Evolutionary conservation across 179 eudicot genomes (phyloP).

Genomic region (Spergularia azorica): DNA sequence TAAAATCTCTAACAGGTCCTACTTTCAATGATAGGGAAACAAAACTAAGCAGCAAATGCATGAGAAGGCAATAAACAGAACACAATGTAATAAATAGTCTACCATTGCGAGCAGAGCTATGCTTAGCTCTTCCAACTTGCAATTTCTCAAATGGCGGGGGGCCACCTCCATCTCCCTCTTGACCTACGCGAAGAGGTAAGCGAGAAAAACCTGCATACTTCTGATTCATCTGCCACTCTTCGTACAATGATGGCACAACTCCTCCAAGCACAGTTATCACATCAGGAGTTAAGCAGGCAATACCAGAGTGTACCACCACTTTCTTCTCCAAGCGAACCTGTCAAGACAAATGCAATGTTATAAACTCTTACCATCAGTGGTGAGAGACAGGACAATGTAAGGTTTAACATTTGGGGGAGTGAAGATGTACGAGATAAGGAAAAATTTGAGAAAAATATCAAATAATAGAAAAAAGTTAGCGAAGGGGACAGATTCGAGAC

Average conservation of each 20-base stretch:
- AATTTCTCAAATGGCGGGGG: conserved; percentile 88
- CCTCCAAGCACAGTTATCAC: conserved; percentile 78
- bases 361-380: neutral
- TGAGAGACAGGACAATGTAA: neutral
- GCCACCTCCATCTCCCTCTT: conserved; percentile 49
- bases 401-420: neutral
- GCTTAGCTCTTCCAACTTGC: conserved; percentile 49
- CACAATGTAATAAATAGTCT: conserved; percentile 13
- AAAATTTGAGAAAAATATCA: neutral
- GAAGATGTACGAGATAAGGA: neutral
- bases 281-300: conserved; percentile 66
- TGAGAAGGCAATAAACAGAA: conserved; percentile 1
- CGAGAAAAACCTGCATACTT: conserved; percentile 78
- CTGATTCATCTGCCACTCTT: conserved; percentile 94
- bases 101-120: conserved; percentile 39
- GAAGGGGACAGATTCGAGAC: neutral
- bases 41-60: neutral
- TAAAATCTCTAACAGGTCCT: neutral
- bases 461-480: neutral
- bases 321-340: conserved; percentile 76
- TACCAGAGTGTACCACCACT: conserved; percentile 55
- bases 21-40: neutral
- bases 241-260: conserved; percentile 69
- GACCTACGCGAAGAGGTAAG: conserved; percentile 41
- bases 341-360: conserved; percentile 13